phyloP scores from a whole-genome alignment of 495 filamentous ascomycete species.

The Podospora conica region DNA sequence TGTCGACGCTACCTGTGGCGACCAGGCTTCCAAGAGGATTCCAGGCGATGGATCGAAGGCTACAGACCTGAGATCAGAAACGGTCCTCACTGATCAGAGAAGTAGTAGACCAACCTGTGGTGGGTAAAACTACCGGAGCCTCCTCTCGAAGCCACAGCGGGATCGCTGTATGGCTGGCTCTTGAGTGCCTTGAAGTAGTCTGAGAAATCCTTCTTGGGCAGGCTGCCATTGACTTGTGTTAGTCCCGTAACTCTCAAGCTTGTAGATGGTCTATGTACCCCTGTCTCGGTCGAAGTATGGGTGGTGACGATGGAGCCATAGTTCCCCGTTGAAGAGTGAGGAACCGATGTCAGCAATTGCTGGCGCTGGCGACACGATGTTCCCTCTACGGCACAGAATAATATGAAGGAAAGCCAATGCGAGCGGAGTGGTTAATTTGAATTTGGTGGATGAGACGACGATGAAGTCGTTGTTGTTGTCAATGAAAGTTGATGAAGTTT shows the following conservation, averaged over 20 bases:
- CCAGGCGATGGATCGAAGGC: constrained; percentile 74
- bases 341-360: not conserved
- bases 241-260: not conserved
- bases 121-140: constrained; percentile 11
- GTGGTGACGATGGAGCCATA: constrained; percentile 44
- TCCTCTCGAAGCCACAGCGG: constrained; percentile 30
- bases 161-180: constrained; percentile 59
- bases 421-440: not conserved
- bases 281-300: constrained; percentile 38
- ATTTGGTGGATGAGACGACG: not conserved
- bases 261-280: not conserved
- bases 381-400: not conserved
- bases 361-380: not conserved
- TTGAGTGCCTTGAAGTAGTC: constrained; percentile 51
- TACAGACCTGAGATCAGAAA: constrained; percentile 10
- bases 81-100: not conserved
- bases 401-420: not conserved
- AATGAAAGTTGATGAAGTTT: not conserved
- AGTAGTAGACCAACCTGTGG: constrained; percentile 7
- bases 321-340: not conserved
- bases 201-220: constrained; percentile 59
- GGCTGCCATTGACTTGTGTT: constrained; percentile 23
- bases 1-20: constrained; percentile 77
- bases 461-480: not conserved
- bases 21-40: constrained; percentile 80